These are phyloP conservation scores for Crithidia sp. DNA, from an alignment of 208 protist species.

Conservation along the genomic window DNA sequence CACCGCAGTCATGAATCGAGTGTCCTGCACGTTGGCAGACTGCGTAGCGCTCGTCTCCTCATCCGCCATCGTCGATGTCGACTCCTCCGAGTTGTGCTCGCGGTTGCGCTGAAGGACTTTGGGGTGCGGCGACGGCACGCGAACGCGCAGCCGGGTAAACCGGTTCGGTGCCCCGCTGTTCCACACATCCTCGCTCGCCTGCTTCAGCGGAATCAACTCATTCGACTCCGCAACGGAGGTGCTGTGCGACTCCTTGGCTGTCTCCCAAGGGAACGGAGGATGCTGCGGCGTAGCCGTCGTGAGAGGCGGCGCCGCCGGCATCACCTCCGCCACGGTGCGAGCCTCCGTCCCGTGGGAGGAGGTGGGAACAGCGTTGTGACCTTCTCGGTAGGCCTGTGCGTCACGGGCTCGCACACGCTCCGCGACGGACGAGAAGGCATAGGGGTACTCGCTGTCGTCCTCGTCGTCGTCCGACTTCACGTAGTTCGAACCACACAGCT, in stretches of 20 bases:
- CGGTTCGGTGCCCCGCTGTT: conserved; percentile 1
- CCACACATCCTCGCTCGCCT: neutral
- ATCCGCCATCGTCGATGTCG: conserved; percentile 1
- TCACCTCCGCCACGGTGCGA: neutral
- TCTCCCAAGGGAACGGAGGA: conserved; percentile 6
- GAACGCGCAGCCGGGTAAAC: neutral
- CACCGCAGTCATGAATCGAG: conserved; percentile 1
- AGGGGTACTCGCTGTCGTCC: neutral
- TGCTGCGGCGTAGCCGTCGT: neutral
- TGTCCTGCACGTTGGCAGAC: conserved; percentile 2
- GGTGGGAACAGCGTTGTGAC: too few species aligned
- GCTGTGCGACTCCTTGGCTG: neutral
- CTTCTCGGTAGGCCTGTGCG: too few species aligned
- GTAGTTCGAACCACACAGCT: neutral
- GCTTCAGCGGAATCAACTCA: conserved; percentile 7
- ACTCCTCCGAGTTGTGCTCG: conserved; percentile 6
- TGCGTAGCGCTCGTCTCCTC: neutral
- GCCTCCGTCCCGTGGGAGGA: neutral
- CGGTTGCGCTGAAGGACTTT: neutral
- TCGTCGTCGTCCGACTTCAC: conserved; percentile 1
- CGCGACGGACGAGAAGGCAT: too few species aligned
- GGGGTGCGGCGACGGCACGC: conserved; percentile 14
- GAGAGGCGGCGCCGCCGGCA: neutral
- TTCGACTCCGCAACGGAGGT: neutral
- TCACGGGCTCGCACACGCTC: too few species aligned